Evolutionary conservation across 805 yeast genomes (phyloP).

Genomic region (Schwanniomyces polymorphus): DNA sequence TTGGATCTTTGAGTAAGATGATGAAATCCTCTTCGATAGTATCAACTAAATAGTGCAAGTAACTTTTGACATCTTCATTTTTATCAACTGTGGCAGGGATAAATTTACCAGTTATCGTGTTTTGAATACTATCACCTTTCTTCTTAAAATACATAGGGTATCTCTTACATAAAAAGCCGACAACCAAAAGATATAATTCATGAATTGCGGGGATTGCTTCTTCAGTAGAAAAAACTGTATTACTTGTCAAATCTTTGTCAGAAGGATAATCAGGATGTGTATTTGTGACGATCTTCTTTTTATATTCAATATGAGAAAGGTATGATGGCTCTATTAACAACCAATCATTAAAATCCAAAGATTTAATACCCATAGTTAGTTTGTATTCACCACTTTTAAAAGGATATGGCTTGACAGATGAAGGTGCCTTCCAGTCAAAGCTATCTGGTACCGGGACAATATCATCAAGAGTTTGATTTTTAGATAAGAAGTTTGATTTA

Average conservation of each 20-base stretch:
- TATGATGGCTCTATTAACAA: constrained; percentile 39
- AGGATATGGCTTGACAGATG: constrained; percentile 40
- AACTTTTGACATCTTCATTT: constrained; percentile 8
- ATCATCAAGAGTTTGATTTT: constrained; percentile 4
- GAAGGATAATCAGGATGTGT: constrained; percentile 30
- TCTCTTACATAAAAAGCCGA: constrained; percentile 33
- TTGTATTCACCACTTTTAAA: constrained; percentile 61
- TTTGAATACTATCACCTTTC: constrained; percentile 17
- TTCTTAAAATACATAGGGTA: constrained; percentile 38
- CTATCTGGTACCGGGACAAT: constrained; percentile 16
- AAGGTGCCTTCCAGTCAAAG: constrained; percentile 27
- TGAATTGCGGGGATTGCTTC: constrained; percentile 34
- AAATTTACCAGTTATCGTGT: constrained; percentile 23
- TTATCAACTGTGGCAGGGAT: constrained; percentile 17
- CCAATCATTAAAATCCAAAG: constrained; percentile 39
- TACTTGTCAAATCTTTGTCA: constrained; percentile 21
- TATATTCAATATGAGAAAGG: constrained; percentile 21
- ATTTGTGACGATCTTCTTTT: constrained; percentile 27
- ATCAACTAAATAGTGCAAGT: constrained; percentile 22
- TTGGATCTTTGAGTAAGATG: constrained; percentile 34
- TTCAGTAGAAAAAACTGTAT: constrained; percentile 31
- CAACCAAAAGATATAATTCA: constrained; percentile 33
- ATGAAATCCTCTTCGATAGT: constrained; percentile 44
- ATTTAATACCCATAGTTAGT: constrained; percentile 62
- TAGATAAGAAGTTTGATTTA: neutral